A percentile compares a stretch with the other conserved stretches of the same genome.
These are phyloP conservation scores for Cystofilobasidium bisporidii DNA, from an alignment of 768 basidiomycete genomes.

Conservation along the genomic window DNA sequence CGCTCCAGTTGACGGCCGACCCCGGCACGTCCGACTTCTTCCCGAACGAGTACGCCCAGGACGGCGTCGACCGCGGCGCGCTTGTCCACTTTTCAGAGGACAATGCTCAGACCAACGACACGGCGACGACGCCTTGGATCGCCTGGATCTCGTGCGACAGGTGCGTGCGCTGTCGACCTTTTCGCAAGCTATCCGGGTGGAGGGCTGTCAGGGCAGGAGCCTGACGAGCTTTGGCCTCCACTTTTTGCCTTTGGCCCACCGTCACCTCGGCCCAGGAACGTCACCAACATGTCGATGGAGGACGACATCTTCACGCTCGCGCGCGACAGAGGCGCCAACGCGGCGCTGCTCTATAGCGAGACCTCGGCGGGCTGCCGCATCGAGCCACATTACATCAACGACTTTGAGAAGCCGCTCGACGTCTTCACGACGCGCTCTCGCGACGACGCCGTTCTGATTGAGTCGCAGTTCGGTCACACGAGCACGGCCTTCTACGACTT, in stretches of 20 bases:
- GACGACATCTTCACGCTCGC: slow-evolving; percentile 76
- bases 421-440: slow-evolving; percentile 64
- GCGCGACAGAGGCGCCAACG: slow-evolving; percentile 63
- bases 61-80: slow-evolving; percentile 59
- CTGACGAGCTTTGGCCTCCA: too few relatives aligned
- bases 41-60: background rate
- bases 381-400: slow-evolving; percentile 57
- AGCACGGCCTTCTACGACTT: background rate
- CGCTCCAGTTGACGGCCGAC: slow-evolving; percentile 48
- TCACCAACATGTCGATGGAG: slow-evolving; percentile 33
- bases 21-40: slow-evolving; percentile 37
- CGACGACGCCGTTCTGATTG: slow-evolving; percentile 46
- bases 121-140: slow-evolving; percentile 78
- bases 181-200: too few relatives aligned
- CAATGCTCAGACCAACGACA: slow-evolving; percentile 36
- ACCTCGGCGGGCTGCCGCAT: slow-evolving; percentile 61
- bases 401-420: slow-evolving; percentile 49
- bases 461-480: slow-evolving; percentile 48
- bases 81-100: slow-evolving; percentile 62
- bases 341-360: slow-evolving; percentile 43
- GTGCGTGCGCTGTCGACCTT: too few relatives aligned
- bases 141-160: slow-evolving; percentile 54
- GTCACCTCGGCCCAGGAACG: slow-evolving; percentile 6
- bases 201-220: too few relatives aligned
- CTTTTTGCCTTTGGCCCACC: too few relatives aligned